Conservation (phyloP, 192 early-diverging fungal species). For the Backusella australiensis region DNA sequence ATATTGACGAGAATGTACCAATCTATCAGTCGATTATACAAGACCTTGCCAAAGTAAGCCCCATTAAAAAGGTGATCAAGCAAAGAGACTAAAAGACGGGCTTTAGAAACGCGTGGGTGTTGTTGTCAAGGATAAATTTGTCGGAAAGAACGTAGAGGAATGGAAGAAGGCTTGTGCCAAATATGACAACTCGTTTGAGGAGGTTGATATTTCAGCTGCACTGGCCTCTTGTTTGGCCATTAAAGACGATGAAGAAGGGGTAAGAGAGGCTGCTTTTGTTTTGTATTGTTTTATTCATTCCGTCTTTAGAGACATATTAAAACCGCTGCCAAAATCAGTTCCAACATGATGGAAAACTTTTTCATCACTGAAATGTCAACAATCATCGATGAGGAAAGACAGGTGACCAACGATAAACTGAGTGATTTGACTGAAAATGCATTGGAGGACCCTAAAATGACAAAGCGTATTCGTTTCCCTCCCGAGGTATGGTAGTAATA, state of each 20-base stretch:
- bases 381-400: conserved; percentile 86
- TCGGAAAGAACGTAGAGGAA: conserved; percentile 75
- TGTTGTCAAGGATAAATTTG: conserved; percentile 71
- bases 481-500: conserved; percentile 39
- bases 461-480: conserved; percentile 64
- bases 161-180: conserved; percentile 69
- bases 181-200: conserved; percentile 50
- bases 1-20: conserved; percentile 65
- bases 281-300: neutral
- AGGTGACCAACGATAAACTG: conserved; percentile 81
- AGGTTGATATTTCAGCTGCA: conserved; percentile 70
- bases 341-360: conserved; percentile 78
- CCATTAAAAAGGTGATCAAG: neutral
- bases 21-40: conserved; percentile 60
- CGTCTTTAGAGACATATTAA: conserved; percentile 60
- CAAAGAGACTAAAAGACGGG: no score
- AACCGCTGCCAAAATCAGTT: conserved; percentile 71
- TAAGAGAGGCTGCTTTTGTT: conserved; percentile 18
- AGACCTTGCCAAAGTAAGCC: conserved; percentile 40
- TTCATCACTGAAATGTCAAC: conserved; percentile 84
- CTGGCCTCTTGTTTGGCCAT: conserved; percentile 71
- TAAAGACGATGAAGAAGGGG: conserved; percentile 92
- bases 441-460: conserved; percentile 61
- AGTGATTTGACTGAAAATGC: conserved; percentile 69
- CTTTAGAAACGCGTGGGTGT: conserved; percentile 68